Conservation (phyloP, 768 basidiomycete genomes). For the Rhodotorula toruloides region DNA sequence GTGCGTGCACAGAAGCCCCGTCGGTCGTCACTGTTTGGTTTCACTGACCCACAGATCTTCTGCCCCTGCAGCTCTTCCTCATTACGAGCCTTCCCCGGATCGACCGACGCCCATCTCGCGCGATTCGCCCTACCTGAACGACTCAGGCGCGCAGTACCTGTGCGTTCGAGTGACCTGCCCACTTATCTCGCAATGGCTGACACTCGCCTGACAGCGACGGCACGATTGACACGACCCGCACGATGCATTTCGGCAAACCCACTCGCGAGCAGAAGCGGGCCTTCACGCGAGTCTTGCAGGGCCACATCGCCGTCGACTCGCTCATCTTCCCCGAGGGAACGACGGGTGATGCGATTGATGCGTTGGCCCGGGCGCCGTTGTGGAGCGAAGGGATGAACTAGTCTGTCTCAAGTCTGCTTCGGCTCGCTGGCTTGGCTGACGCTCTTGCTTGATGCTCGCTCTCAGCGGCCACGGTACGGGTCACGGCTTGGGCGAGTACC, state of each 20-base stretch:
- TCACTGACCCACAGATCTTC: neutral
- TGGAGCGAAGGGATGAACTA: slow-evolving; percentile 42
- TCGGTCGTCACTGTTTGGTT: too few relatives aligned
- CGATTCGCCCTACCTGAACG: slow-evolving; percentile 81
- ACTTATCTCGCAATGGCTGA: neutral
- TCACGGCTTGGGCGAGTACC: slow-evolving; percentile 80
- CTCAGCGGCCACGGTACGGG: slow-evolving; percentile 73
- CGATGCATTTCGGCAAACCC: slow-evolving; percentile 60
- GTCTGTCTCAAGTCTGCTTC: neutral
- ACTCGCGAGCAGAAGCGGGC: slow-evolving; percentile 57
- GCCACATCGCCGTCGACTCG: slow-evolving; percentile 90
- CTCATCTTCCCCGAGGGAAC: slow-evolving; percentile 88
- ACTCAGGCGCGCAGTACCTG: slow-evolving; percentile 66
- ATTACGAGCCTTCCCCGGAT: slow-evolving; percentile 73
- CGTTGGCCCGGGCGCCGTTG: slow-evolving; percentile 31
- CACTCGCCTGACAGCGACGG: slow-evolving; percentile 62
- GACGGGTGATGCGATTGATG: slow-evolving; percentile 53
- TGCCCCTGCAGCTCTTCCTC: slow-evolving; percentile 64
- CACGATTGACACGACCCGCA: slow-evolving; percentile 61
- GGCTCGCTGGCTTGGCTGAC: neutral
- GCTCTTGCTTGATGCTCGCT: neutral
- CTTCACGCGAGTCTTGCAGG: slow-evolving; percentile 90
- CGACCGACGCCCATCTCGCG: slow-evolving; percentile 68
- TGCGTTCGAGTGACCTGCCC: slow-evolving; percentile 39
- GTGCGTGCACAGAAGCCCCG: slow-evolving; percentile 45